Evolutionary conservation across 176 grass and related monocot species (phyloP), one percentile per base, ranked within the genome.

Genomic region (Guadua angustifolia): DNA sequence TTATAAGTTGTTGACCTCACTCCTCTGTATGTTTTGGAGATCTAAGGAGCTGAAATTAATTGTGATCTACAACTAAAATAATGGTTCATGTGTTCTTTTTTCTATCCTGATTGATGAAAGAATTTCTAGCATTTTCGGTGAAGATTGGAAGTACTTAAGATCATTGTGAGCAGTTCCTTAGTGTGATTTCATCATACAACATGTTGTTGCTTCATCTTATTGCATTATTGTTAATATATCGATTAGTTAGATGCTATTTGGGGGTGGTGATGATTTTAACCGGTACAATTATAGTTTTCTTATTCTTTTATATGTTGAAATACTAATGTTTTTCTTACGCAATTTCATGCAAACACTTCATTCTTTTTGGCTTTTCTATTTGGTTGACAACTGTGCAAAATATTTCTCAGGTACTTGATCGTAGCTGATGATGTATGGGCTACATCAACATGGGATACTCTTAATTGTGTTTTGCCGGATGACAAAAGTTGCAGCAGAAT

Each of bases 401-500:
- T 21, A 61, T 26, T 25, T 61, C n/a, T 59, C 58, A 78, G 75
- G 57, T 78, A 78, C 42, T 19, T 78, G 2, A 49, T 78, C 45
- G 10, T 64, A 64, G 11, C 68, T 10, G 78, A 80, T 22, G 78
- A 67, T 36, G 1, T 80, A 68, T 55, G 63, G 62, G 17, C 63
- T 39, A n/a, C 50, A 2, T 40, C 78, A 9, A 36, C 35, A 68
- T 80, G 78, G 78, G 63, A 68, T 52, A 11, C 21, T 68, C 0
- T 80, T 53, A 80, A 66, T 3, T 35, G 63, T 80, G 17, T 19
- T 55, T 68, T 80, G 7, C 78, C 63, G 8, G 78, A 80, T 17
- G 46, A 26, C 8, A 36, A 67, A 5, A 7, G 2, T 55, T 51
- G 9, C 3, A 80, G 78, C 12, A 80, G 63, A 68, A 35, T 70